phyloP scores from a whole-genome alignment of 2,329 filamentous ascomycete species.

The Berkeleyomyces rouxiae region DNA sequence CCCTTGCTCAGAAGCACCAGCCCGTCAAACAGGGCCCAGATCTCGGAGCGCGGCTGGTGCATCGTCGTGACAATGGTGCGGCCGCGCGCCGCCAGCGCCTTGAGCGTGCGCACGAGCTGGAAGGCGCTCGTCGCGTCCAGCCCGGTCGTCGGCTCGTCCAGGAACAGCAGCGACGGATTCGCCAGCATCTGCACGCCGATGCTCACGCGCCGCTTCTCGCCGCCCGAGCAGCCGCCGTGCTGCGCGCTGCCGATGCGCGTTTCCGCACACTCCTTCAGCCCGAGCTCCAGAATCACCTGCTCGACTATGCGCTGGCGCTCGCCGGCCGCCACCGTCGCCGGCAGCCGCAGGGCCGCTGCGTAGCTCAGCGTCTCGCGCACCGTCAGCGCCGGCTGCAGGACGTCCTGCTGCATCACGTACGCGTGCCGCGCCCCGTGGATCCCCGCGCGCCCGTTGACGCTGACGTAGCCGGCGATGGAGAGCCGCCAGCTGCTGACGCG shows the following conservation, averaged over 20 bases:
- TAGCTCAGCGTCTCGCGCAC: conserved; percentile 61
- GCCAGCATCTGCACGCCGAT: conserved; percentile 66
- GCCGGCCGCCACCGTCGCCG: conserved; percentile 39
- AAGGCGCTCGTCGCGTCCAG: conserved; percentile 63
- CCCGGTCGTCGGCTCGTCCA: conserved; percentile 66
- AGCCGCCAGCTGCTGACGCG: conserved; percentile 42
- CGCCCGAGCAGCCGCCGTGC: conserved; percentile 62
- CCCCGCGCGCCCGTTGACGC: conserved; percentile 43
- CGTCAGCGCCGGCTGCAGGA: conserved; percentile 55
- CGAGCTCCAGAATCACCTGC: conserved; percentile 58
- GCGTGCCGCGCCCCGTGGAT: conserved; percentile 41
- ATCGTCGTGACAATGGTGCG: conserved; percentile 59
- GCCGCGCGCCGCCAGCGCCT: conserved; percentile 48
- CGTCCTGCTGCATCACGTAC: conserved; percentile 64
- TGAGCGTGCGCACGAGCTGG: conserved; percentile 54
- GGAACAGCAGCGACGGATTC: conserved; percentile 60
- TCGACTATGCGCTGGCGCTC: conserved; percentile 51
- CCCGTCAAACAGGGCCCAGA: conserved; percentile 62
- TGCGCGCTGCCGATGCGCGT: conserved; percentile 55
- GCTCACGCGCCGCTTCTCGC: conserved; percentile 60
- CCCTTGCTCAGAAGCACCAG: conserved; percentile 53
- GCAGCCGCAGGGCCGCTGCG: conserved; percentile 54
- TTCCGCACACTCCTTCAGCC: conserved; percentile 60
- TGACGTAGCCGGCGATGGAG: conserved; percentile 35
- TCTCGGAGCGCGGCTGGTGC: conserved; percentile 63